Evolutionary conservation across 257 asterid genomes (phyloP), one percentile per base, ranked within the genome.

Genomic region (Misopates orontium): DNA sequence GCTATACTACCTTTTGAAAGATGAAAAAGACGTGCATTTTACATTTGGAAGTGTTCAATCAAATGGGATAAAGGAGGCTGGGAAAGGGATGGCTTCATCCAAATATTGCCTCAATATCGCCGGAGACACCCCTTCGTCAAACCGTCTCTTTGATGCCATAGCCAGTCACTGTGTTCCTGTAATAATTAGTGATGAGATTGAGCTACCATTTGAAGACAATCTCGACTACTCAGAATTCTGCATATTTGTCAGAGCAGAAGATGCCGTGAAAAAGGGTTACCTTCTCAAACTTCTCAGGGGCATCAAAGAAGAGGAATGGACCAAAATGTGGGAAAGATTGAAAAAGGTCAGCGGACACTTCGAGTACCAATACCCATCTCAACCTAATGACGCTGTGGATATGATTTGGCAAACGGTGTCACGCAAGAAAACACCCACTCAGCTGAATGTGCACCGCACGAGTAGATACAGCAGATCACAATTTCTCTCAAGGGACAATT

Each of bases 101-200:
- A 90, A 87, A 73, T 90, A 82, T 75, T 90, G 96, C 77, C 80
- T 90, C 19, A 90, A 87, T 45, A 83, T 88, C 22, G 97, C 97
- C 0, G 97, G 96, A 47, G 97, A 90, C 79, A 90, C 96, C 12
- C 97, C 97, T 21, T 90, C 97, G 1, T 90, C 97, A 1, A 88
- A 90, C 32, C 90, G 96, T 1, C 95, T 90, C 44, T 91, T 91
- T 71, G 96, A 91, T 57, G 90, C 98, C 71, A 85, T 91, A 52
- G 95, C 86, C 13, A 83, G 84, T 56, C 94, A 85, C 60, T 91
- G 98, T 68, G 91, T 88, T 49, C 98, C 98, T 10, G 96, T 91
- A 22, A 88, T 91, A 61, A 88, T 91, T 56, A 88, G 98, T 10
- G 98, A 88, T 51, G 94, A 91, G 23, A 88, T 91, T 36, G 98